Percentiles rank a stretch among this genome's conserved stretches.
Evolutionary conservation across 2,329 filamentous ascomycete genomes (phyloP).

Genomic region (Emergomyces orientalis): DNA sequence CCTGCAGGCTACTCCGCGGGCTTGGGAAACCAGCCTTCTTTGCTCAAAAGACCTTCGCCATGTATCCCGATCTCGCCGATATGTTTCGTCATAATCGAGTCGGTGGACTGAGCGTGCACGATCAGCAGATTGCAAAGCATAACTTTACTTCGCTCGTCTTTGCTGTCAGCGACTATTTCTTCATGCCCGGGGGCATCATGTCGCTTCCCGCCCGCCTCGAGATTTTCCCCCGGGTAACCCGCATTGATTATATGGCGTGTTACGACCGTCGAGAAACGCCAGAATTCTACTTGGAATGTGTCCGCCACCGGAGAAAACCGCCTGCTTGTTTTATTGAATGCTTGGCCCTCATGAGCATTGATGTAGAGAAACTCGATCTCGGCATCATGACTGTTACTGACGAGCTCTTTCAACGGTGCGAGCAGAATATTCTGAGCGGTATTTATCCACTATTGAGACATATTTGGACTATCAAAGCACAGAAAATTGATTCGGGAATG

Average conservation of each 20-base stretch:
- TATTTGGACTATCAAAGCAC: not conserved
- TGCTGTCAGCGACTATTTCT: not conserved
- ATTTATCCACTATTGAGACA: not conserved
- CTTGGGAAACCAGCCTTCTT: conserved; percentile 1
- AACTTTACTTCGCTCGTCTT: not conserved
- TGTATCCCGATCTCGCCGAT: not conserved
- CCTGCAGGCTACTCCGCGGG: not conserved
- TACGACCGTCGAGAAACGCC: not conserved
- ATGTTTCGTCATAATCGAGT: not conserved
- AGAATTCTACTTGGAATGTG: not conserved
- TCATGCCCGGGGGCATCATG: not conserved
- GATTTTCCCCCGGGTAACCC: not conserved
- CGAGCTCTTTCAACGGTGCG: not conserved
- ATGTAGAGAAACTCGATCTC: not conserved
- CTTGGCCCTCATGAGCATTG: not conserved
- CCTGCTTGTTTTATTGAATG: not conserved
- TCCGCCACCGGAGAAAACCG: not conserved
- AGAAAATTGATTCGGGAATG: not conserved
- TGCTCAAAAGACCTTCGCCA: not conserved
- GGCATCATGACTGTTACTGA: not conserved
- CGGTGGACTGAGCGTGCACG: not conserved
- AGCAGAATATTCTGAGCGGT: not conserved
- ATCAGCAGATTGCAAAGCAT: not conserved
- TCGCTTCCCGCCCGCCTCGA: not conserved
- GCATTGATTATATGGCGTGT: not conserved